Evolutionary conservation across 2,329 filamentous ascomycete genomes (phyloP).

Genomic region (Dissoconium aciculare): DNA sequence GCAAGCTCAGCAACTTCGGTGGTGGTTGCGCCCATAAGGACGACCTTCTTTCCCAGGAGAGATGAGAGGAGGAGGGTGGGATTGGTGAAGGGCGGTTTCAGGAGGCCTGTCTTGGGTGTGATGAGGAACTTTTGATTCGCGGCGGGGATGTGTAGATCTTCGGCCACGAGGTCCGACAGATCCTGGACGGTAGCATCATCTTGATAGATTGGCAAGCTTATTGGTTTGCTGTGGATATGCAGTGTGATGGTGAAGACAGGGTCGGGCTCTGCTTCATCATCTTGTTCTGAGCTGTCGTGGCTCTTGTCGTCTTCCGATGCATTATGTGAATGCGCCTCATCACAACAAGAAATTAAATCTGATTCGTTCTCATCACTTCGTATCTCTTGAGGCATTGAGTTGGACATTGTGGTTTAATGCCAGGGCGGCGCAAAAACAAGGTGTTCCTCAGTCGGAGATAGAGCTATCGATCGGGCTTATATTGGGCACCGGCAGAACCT

Average conservation of each 20-base stretch:
- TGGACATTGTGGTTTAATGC: no score
- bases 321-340: slow-evolving; percentile 1
- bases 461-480: no score
- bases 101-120: slow-evolving; percentile 47
- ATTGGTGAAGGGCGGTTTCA: slow-evolving; percentile 50
- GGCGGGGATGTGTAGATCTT: slow-evolving; percentile 42
- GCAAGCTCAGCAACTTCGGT: slow-evolving; percentile 44
- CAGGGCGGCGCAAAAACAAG: no score
- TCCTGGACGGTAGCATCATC: slow-evolving; percentile 39
- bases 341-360: neutral
- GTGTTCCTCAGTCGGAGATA: no score
- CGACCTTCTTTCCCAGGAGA: slow-evolving; percentile 45
- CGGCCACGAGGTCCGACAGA: slow-evolving; percentile 44
- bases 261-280: slow-evolving; percentile 10
- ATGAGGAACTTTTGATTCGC: slow-evolving; percentile 54
- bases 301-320: slow-evolving; percentile 6
- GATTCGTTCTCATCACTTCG: neutral
- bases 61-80: slow-evolving; percentile 35
- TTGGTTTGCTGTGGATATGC: slow-evolving; percentile 39
- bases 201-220: slow-evolving; percentile 34
- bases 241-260: slow-evolving; percentile 32
- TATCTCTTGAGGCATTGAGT: neutral
- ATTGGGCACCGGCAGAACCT: no score
- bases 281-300: slow-evolving; percentile 5
- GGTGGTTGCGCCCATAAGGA: slow-evolving; percentile 48